Base-by-base conservation (phyloP, 257 asterid species). In the Solanum clarkiae region DNA sequence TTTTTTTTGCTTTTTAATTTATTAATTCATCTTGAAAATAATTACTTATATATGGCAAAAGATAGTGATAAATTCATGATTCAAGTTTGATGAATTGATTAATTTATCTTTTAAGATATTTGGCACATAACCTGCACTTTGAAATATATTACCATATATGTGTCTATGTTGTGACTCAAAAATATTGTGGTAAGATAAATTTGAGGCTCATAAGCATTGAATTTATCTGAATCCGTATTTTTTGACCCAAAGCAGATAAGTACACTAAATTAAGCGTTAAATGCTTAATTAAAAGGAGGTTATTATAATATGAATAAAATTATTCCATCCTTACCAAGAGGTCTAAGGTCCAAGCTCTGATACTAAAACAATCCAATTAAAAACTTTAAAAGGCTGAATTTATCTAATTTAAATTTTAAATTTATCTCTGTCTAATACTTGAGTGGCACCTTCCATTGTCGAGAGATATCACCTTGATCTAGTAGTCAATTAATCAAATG, bases 341-440 rank as follows among this genome's bases (percentile, higher is more conserved):
- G 18, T 26, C 20, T 24, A 26, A 13, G 44, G 5, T 65, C 24
- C 7, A 20, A 65, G 20, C 5, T 26, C 7, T 29, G 44, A 0
- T 26, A 65, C 0, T 0, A 7, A 26, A 13, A 24, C 5, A 65
- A 6, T 1, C 8, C 2, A 36, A 36, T 4, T 36, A 36, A 36
- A 6, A 36, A 68, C 1, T 9, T 65, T 24, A 3, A 65, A 24
- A 68, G 8, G 14, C 10, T 7, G 0, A 68, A 36, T 0, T 8
- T 14, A 32, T 16, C 7, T 32, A 68, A 4, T 16, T 1, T 32
- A 68, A 32, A 36, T 68, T 1, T 32, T 68, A 22, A 8, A 32
- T 32, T 18, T 14, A 6, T 32, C 16, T 8, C 0, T 1, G 2
- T 1, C 9, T 1, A 2, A 2, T 2, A 2, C 10, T 18, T 40